Evolutionary conservation across 192 early-diverging fungal species (phyloP).

Genomic region (Entrophospora sp.): DNA sequence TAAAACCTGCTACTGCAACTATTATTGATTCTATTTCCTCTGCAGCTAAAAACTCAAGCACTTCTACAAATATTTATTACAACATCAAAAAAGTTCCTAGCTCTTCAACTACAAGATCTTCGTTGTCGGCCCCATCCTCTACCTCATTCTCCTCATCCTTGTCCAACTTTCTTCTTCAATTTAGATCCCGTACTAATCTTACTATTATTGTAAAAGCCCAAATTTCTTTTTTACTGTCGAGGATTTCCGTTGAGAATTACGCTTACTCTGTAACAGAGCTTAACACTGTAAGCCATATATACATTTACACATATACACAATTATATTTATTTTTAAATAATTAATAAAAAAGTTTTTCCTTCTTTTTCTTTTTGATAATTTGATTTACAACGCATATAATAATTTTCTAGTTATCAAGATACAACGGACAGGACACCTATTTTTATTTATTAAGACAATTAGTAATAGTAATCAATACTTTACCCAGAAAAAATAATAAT

Average conservation of each 20-base stretch:
- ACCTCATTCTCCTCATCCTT: too few species aligned
- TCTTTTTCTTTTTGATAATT: not conserved
- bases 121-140: too few species aligned
- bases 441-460: slow-evolving; percentile 40
- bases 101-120: too few species aligned
- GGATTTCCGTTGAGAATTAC: slow-evolving; percentile 44
- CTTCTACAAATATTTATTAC: too few species aligned
- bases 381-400: too few species aligned
- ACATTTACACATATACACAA: not conserved
- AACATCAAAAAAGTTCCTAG: too few species aligned
- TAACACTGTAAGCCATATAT: slow-evolving; percentile 32
- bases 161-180: too few species aligned
- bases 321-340: not conserved
- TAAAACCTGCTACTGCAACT: too few species aligned
- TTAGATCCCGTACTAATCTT: slow-evolving; percentile 42
- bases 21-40: too few species aligned
- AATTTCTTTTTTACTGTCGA: slow-evolving; percentile 42
- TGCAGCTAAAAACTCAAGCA: slow-evolving; percentile 34
- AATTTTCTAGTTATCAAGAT: slow-evolving; percentile 35
- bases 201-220: slow-evolving; percentile 50
- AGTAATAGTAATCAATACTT: too few species aligned
- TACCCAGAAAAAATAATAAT: too few species aligned
- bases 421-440: slow-evolving; percentile 42
- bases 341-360: not conserved
- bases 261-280: slow-evolving; percentile 40